phyloP scores from a whole-genome alignment of 176 grass and related monocot genomes.

The Eleusine coracana region DNA sequence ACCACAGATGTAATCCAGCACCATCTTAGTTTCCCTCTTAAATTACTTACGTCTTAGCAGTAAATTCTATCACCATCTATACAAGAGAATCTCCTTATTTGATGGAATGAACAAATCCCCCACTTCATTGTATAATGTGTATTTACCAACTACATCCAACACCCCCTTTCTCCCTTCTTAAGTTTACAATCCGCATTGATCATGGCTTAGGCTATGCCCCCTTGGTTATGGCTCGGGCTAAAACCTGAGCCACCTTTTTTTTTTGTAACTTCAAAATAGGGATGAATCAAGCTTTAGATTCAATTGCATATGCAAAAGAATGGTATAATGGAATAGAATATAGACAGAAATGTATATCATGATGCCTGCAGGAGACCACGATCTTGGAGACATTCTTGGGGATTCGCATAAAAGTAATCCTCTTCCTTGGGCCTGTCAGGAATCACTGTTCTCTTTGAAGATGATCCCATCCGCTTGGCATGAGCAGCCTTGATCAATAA shows the following conservation, averaged over 20 bases:
- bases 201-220: conserved; percentile 2
- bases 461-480: conserved; percentile 69
- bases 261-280: conserved; percentile 25
- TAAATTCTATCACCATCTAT: conserved; percentile 59
- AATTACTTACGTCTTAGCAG: conserved; percentile 36
- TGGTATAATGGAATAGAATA: conserved; percentile 34
- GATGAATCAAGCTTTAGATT: conserved; percentile 18
- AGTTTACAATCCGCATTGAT: conserved; percentile 26
- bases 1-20: conserved; percentile 7
- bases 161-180: conserved; percentile 4
- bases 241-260: not conserved
- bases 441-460: conserved; percentile 65
- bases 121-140: conserved; percentile 51
- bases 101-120: conserved; percentile 45
- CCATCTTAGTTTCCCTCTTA: conserved; percentile 25
- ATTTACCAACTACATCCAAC: conserved; percentile 55
- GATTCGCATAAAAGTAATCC: conserved; percentile 93
- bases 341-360: conserved; percentile 44
- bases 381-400: conserved; percentile 79
- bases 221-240: conserved; percentile 14
- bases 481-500: conserved; percentile 72
- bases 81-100: conserved; percentile 57
- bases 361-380: conserved; percentile 34
- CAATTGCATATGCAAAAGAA: conserved; percentile 41
- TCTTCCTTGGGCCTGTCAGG: conserved; percentile 94